phyloP scores from a whole-genome alignment of 1,139 yeast species.

The Saccharomyces hybrid region DNA sequence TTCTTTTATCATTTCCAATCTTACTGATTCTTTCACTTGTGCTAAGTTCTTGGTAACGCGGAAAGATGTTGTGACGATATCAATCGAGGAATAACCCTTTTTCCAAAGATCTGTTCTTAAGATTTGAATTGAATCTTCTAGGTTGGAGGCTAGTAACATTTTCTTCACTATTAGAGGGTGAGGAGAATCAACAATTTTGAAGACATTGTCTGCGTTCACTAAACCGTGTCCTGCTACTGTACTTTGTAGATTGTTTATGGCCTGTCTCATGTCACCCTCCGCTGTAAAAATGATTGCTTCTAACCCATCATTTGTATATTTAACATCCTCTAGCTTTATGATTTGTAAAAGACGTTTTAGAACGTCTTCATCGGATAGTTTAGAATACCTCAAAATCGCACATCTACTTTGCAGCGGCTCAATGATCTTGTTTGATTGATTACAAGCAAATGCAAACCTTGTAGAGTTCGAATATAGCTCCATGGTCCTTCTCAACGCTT shows the following conservation, averaged over 20 bases:
- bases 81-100: slow-evolving; percentile 91
- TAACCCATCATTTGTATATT: slow-evolving; percentile 83
- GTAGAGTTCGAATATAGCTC: slow-evolving; percentile 91
- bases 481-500: slow-evolving; percentile 95
- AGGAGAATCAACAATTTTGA: slow-evolving; percentile 93
- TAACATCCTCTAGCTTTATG: slow-evolving; percentile 59
- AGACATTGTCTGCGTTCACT: slow-evolving; percentile 85
- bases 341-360: slow-evolving; percentile 69
- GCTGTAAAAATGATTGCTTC: slow-evolving; percentile 94
- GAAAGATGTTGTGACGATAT: slow-evolving; percentile 84
- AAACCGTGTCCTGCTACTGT: slow-evolving; percentile 91
- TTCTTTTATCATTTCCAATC: slow-evolving; percentile 72
- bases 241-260: slow-evolving; percentile 86
- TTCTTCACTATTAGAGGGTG: slow-evolving; percentile 82
- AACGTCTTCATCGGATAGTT: slow-evolving; percentile 78
- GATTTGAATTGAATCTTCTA: slow-evolving; percentile 63
- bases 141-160: slow-evolving; percentile 55
- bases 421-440: slow-evolving; percentile 86
- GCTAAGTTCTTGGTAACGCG: slow-evolving; percentile 74
- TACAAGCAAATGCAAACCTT: slow-evolving; percentile 96
- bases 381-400: slow-evolving; percentile 81
- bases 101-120: slow-evolving; percentile 64
- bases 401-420: slow-evolving; percentile 97
- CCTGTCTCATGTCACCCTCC: slow-evolving; percentile 99
- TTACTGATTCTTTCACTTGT: slow-evolving; percentile 55